These are phyloP conservation scores for Bipolaris sorokiniana DNA, from an alignment of 2,329 filamentous ascomycete genomes.

Conservation along the genomic window DNA sequence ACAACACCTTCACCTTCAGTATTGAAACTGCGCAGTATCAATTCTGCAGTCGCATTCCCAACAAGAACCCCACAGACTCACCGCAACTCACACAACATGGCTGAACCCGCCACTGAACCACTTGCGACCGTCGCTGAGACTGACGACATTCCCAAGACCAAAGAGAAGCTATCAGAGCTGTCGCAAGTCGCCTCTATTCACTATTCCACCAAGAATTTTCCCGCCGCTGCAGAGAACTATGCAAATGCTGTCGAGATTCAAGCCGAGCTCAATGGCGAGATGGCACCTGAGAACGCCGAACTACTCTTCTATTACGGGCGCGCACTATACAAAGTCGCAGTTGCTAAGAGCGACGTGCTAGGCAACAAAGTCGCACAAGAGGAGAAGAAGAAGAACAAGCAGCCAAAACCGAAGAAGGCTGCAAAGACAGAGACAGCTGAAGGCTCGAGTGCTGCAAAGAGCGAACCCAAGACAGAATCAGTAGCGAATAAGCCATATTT, in stretches of 20 bases:
- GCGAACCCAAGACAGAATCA: slow-evolving; percentile 54
- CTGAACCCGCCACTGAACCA: slow-evolving; percentile 29
- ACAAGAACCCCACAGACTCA: not conserved
- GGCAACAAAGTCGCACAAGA: slow-evolving; percentile 75
- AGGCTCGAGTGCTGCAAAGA: slow-evolving; percentile 36
- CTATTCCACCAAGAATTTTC: slow-evolving; percentile 88
- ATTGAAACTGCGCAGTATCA: not conserved
- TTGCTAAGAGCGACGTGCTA: slow-evolving; percentile 92
- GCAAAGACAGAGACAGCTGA: slow-evolving; percentile 48
- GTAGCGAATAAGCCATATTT: slow-evolving; percentile 78
- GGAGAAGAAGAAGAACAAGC: slow-evolving; percentile 63
- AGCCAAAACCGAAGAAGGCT: slow-evolving; percentile 56
- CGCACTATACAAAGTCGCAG: slow-evolving; percentile 89
- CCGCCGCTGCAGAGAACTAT: slow-evolving; percentile 83
- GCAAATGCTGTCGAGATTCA: slow-evolving; percentile 89
- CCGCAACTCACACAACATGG: slow-evolving; percentile 24
- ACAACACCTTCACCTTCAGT: slow-evolving; percentile 7
- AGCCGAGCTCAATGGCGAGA: slow-evolving; percentile 89
- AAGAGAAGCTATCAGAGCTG: slow-evolving; percentile 75
- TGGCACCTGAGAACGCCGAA: slow-evolving; percentile 88
- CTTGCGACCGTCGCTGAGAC: slow-evolving; percentile 29
- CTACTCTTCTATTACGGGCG: slow-evolving; percentile 94
- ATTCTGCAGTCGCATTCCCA: slow-evolving; percentile 14
- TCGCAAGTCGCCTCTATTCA: slow-evolving; percentile 80
- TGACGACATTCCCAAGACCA: slow-evolving; percentile 51